Evolutionary conservation across 2,329 filamentous ascomycete genomes (phyloP), one percentile per base, ranked within the genome.

Genomic region (Thermochaetoides dissita): DNA sequence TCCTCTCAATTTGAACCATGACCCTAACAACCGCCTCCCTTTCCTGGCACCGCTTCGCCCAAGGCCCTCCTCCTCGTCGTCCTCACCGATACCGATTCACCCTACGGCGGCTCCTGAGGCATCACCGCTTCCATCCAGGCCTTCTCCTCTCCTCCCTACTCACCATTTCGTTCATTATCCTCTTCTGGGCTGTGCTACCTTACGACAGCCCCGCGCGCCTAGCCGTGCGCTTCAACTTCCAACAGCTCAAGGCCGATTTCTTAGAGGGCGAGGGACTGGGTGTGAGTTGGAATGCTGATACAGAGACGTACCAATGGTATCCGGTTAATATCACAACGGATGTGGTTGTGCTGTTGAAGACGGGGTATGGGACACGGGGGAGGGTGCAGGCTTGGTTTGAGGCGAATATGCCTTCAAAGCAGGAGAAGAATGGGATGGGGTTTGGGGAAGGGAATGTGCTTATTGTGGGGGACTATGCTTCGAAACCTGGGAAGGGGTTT

Each of bases 321-420:
- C 61, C 65, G 3, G 55, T 73, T 42, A 61, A 71, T 42, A 55
- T 67, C 32, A 55, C 57, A 40, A 57, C 58, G 33, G 70, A 74
- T 42, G 62, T 73, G 7, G 68, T 64, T 30, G 61, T 70, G 47
- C 62, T 75, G 39, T 57, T 75, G 49, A 75, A 75, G 57, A 74
- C 71, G 5, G 71, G 71, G 30, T 74, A 71, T 52, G 71, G 71
- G 41, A 74, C 71, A 11, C 63, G 64, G 37, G 56, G 65, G 39
- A 64, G 71, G 10, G 59, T 74, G 29, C 56, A 62, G 5, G 61
- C 64, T 8, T 65, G 69, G 53, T 55, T 74, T 8, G 58, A 63
- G 35, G 69, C 70, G 0, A 24, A 24, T 24, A 24, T 24, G 17
- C 17, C 17, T 24, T 5, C 17, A 5, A 24, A 24, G 17, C 17